These are phyloP conservation scores for Madurella mycetomatis DNA, from an alignment of 2,329 filamentous ascomycete genomes.

Conservation along the genomic window DNA sequence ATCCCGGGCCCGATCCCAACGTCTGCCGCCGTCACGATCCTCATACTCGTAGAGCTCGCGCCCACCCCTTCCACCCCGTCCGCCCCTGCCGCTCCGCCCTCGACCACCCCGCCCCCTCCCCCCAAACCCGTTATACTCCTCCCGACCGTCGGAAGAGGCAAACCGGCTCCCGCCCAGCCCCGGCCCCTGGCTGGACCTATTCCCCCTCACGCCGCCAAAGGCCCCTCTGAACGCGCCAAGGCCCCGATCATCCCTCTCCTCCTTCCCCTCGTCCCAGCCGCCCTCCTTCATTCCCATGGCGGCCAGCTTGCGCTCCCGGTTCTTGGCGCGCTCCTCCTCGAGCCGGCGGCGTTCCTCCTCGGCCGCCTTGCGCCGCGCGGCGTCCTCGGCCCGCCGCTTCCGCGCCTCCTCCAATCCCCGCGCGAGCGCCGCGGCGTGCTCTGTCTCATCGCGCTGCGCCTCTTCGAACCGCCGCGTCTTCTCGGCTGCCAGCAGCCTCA, in stretches of 20 bases:
- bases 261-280: slow-evolving; percentile 57
- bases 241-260: slow-evolving; percentile 31
- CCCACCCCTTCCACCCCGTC: slow-evolving; percentile 31
- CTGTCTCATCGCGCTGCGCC: slow-evolving; percentile 52
- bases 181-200: slow-evolving; percentile 18
- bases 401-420: slow-evolving; percentile 53
- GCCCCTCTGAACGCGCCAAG: slow-evolving; percentile 36
- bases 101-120: slow-evolving; percentile 10
- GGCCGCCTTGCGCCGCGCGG: slow-evolving; percentile 46
- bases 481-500: slow-evolving; percentile 55
- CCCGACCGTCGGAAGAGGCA: slow-evolving; percentile 30
- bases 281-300: slow-evolving; percentile 52
- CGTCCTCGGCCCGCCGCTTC: slow-evolving; percentile 48
- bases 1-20: slow-evolving; percentile 2
- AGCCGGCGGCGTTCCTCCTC: slow-evolving; percentile 50
- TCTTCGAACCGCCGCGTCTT: slow-evolving; percentile 56
- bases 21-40: slow-evolving; percentile 2
- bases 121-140: slow-evolving; percentile 19
- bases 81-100: slow-evolving; percentile 27
- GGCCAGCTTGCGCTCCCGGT: slow-evolving; percentile 57
- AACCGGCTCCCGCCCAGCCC: slow-evolving; percentile 42
- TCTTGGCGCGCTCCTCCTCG: slow-evolving; percentile 57
- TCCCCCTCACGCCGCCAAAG: slow-evolving; percentile 34
- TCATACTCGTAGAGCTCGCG: slow-evolving; percentile 28
- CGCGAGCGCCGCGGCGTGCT: slow-evolving; percentile 51